Percentiles rank a stretch among this genome's conserved stretches.
These are phyloP conservation scores for Alloascoidea africana DNA, from an alignment of 805 yeast genomes.

Conservation along the genomic window DNA sequence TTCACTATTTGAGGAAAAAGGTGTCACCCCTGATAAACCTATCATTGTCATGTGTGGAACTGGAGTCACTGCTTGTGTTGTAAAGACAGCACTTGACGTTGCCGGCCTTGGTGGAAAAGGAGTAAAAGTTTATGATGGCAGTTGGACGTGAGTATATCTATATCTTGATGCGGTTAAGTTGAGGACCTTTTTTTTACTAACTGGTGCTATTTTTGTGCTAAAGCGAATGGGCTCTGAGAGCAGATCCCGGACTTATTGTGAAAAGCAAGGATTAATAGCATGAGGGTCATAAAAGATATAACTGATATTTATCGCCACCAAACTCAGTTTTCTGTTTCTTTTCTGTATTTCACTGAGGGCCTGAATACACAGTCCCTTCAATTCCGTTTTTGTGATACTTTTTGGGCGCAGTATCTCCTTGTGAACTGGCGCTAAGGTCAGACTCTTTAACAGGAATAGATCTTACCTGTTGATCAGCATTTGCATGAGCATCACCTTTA, in stretches of 20 bases:
- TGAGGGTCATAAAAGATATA: too few relatives aligned
- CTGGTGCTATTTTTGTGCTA: slow-evolving; percentile 13
- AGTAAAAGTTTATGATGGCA: slow-evolving; percentile 14
- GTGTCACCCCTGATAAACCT: slow-evolving; percentile 30
- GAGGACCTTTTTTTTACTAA: slow-evolving; percentile 18
- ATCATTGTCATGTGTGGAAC: slow-evolving; percentile 89
- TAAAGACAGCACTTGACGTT: slow-evolving; percentile 58
- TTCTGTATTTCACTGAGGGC: too few relatives aligned
- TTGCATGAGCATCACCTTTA: too few relatives aligned
- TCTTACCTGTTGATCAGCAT: too few relatives aligned
- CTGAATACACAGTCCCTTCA: too few relatives aligned
- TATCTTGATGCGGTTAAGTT: slow-evolving; percentile 21
- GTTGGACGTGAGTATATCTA: slow-evolving; percentile 24
- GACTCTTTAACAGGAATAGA: too few relatives aligned
- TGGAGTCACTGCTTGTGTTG: slow-evolving; percentile 87
- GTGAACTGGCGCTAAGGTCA: too few relatives aligned
- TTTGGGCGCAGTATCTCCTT: too few relatives aligned
- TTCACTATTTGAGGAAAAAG: slow-evolving; percentile 28
- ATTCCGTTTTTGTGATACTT: too few relatives aligned
- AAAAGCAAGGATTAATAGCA: slow-evolving; percentile 18
- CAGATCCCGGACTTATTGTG: slow-evolving; percentile 36
- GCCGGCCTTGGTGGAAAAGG: slow-evolving; percentile 14
- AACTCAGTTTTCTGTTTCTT: too few relatives aligned
- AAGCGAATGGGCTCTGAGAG: slow-evolving; percentile 73
- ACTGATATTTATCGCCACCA: too few relatives aligned